Conservation (phyloP, 805 yeast genomes). For the Starmerella roubikii region DNA sequence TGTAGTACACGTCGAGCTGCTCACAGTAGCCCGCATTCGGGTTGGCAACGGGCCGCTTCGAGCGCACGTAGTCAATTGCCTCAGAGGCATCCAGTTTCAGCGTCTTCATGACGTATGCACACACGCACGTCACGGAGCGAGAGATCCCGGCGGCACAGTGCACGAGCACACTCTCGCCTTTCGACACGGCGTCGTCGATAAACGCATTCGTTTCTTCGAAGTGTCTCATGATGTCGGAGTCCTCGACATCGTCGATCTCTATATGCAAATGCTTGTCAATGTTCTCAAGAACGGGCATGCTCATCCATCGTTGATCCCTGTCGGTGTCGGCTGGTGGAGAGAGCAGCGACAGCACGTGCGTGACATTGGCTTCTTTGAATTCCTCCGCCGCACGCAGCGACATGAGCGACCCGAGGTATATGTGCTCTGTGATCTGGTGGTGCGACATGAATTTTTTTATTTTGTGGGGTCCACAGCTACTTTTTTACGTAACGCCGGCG, state of each 20-base stretch:
- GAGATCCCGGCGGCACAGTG: conserved; percentile 80
- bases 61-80: conserved; percentile 61
- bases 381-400: conserved; percentile 46
- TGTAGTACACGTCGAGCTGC: conserved; percentile 55
- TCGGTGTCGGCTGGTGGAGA: conserved; percentile 22
- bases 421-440: conserved; percentile 61
- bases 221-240: conserved; percentile 48
- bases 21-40: conserved; percentile 66
- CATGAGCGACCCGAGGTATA: conserved; percentile 60
- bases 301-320: conserved; percentile 5
- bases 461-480: too few species aligned
- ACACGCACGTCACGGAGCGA: conserved; percentile 70
- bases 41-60: conserved; percentile 44
- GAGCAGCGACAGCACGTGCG: conserved; percentile 59
- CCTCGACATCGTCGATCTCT: conserved; percentile 58
- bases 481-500: too few species aligned
- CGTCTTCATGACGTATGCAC: conserved; percentile 80
- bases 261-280: conserved; percentile 25
- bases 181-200: conserved; percentile 40
- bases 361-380: conserved; percentile 41
- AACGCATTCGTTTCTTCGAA: conserved; percentile 51
- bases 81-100: conserved; percentile 41
- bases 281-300: conserved; percentile 7
- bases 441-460: conserved; percentile 30
- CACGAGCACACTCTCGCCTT: conserved; percentile 27